phyloP scores from a whole-genome alignment of 148 eudicot species.

The Drosera capensis region DNA sequence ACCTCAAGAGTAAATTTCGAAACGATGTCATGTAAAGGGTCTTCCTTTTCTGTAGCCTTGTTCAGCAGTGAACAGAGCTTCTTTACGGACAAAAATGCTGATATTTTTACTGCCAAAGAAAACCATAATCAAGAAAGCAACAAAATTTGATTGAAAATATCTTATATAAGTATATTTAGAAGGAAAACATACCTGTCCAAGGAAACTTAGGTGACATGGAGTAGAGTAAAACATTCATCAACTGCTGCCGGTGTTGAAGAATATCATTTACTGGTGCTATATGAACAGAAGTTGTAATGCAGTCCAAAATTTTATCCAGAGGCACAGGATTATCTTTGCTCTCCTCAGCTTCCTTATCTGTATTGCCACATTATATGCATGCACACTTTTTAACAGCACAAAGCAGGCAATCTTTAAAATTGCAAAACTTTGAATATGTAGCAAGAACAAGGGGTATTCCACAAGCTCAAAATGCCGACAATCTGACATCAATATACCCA shows the following conservation, averaged over 20 bases:
- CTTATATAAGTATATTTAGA: not conserved
- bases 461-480: not conserved
- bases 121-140: slow-evolving; percentile 2
- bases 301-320: slow-evolving; percentile 54
- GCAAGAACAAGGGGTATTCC: not conserved
- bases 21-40: slow-evolving; percentile 17
- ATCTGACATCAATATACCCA: not conserved
- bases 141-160: not conserved
- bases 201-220: slow-evolving; percentile 54
- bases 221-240: slow-evolving; percentile 30
- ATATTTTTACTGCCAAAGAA: slow-evolving; percentile 57
- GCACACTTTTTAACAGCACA: too few species aligned
- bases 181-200: slow-evolving; percentile 54
- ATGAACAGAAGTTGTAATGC: slow-evolving; percentile 46
- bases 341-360: slow-evolving; percentile 42
- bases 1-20: slow-evolving; percentile 59
- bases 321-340: slow-evolving; percentile 31
- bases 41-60: slow-evolving; percentile 16
- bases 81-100: slow-evolving; percentile 53
- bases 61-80: slow-evolving; percentile 59
- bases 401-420: too few species aligned
- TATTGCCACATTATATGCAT: not conserved
- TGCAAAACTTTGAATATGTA: not conserved
- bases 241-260: slow-evolving; percentile 40
- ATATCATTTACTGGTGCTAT: slow-evolving; percentile 43